A percentile compares a stretch with the other conserved stretches of the same genome.
These are phyloP conservation scores for Sambucus nigra DNA, from an alignment of 129 eudicot species.

Conservation along the genomic window DNA sequence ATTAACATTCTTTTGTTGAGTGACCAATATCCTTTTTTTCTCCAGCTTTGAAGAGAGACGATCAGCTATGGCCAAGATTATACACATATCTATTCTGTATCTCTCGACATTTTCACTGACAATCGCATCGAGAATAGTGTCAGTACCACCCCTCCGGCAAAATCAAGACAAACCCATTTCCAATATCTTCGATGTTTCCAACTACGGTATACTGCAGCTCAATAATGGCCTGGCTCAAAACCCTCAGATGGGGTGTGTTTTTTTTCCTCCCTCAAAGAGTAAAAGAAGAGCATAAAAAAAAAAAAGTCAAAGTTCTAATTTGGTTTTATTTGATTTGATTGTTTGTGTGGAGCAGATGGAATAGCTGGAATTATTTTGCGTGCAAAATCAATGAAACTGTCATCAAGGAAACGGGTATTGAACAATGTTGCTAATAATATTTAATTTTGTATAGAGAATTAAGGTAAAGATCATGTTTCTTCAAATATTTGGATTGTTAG, in stretches of 20 bases:
- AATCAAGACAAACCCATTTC: constrained; percentile 16
- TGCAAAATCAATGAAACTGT: constrained; percentile 79
- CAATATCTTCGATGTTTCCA: constrained; percentile 57
- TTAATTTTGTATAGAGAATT: too few relatives aligned
- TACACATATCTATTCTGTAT: constrained; percentile 12
- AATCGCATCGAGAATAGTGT: constrained; percentile 20
- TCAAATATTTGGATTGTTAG: too few relatives aligned
- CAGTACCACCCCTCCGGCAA: constrained; percentile 12
- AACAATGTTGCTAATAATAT: background rate
- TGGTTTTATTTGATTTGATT: constrained; percentile 5
- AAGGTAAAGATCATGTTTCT: too few relatives aligned
- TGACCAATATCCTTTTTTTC: too few relatives aligned
- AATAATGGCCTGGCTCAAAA: constrained; percentile 72
- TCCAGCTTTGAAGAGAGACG: too few relatives aligned
- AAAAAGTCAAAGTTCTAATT: too few relatives aligned
- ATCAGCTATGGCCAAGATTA: too few relatives aligned
- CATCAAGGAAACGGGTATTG: constrained; percentile 85
- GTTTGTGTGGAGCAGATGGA: constrained; percentile 64
- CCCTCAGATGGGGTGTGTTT: constrained; percentile 87
- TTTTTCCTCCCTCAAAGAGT: too few relatives aligned
- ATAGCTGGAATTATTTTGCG: constrained; percentile 93
- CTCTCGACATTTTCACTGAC: constrained; percentile 16
- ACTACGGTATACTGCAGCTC: constrained; percentile 54
- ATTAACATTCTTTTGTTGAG: too few relatives aligned
- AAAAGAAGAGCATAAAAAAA: too few relatives aligned